These are phyloP conservation scores for Pichia phayaonensis DNA, from an alignment of 805 yeast species.

Conservation along the genomic window DNA sequence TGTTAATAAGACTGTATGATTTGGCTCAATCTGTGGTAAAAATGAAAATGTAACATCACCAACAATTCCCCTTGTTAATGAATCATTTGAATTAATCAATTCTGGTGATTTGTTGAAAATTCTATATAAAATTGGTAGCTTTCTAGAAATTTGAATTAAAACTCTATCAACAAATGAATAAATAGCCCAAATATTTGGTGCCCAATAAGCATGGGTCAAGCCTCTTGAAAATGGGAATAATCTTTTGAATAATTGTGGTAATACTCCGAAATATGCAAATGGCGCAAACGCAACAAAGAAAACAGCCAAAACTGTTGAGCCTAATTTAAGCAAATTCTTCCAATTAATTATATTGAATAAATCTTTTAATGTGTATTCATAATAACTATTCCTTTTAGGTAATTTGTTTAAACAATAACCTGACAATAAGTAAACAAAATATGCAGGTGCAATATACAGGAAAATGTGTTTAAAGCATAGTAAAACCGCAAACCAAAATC, in stretches of 20 bases:
- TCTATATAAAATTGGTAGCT: conserved; percentile 12
- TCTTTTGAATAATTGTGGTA: conserved; percentile 59
- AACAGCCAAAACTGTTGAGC: conserved; percentile 50
- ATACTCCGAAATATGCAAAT: conserved; percentile 51
- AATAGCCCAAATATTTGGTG: conserved; percentile 95
- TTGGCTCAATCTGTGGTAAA: conserved; percentile 75
- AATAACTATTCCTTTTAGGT: conserved; percentile 14
- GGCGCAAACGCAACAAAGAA: conserved; percentile 73
- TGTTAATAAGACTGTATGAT: conserved; percentile 68
- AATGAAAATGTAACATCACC: conserved; percentile 82
- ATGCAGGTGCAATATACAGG: conserved; percentile 90
- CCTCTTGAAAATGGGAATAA: conserved; percentile 94
- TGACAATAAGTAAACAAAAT: conserved; percentile 69
- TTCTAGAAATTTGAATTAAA: conserved; percentile 36
- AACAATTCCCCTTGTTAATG: conserved; percentile 74
- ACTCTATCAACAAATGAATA: conserved; percentile 78
- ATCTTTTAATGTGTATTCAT: conserved; percentile 18
- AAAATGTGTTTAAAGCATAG: conserved; percentile 93
- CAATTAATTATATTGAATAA: conserved; percentile 34
- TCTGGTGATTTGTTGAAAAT: conserved; percentile 4
- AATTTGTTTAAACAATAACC: conserved; percentile 53
- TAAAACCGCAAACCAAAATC: conserved; percentile 61
- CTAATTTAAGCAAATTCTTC: conserved; percentile 54
- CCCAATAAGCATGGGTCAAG: conserved; percentile 97
- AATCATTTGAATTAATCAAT: not conserved